Conservation (phyloP, 2,329 filamentous ascomycete species). For the Teratosphaeria epicoccoides region DNA sequence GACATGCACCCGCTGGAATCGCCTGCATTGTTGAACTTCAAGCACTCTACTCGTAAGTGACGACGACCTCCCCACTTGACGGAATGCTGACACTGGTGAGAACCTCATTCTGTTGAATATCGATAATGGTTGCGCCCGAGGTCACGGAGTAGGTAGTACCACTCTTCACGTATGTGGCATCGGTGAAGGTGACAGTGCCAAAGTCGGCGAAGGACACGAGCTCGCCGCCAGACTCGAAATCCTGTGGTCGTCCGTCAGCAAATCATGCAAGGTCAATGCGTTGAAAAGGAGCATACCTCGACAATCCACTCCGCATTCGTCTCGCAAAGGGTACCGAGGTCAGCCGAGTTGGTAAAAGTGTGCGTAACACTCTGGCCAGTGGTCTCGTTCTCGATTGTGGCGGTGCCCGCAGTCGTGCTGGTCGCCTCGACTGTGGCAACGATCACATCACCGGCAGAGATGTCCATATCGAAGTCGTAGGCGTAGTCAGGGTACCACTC, state of each 20-base stretch:
- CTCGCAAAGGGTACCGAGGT: conserved; percentile 34
- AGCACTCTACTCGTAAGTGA: not conserved
- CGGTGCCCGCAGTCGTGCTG: conserved; percentile 32
- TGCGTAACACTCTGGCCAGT: conserved; percentile 44
- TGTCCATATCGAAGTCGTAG: conserved; percentile 41
- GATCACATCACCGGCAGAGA: conserved; percentile 38
- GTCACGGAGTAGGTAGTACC: conserved; percentile 19
- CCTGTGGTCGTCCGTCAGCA: conserved; percentile 24
- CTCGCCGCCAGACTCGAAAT: conserved; percentile 32
- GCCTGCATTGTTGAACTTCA: not conserved
- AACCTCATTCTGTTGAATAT: conserved; percentile 33
- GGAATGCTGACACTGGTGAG: conserved; percentile 6
- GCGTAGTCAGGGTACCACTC: conserved; percentile 51
- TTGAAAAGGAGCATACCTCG: conserved; percentile 15
- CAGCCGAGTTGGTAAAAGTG: conserved; percentile 36
- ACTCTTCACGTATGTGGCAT: conserved; percentile 16
- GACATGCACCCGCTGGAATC: not conserved
- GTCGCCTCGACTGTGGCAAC: conserved; percentile 31
- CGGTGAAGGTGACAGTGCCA: conserved; percentile 36
- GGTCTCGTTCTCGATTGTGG: conserved; percentile 42
- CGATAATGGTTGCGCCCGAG: conserved; percentile 32
- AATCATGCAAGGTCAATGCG: not conserved
- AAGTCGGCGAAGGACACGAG: conserved; percentile 41
- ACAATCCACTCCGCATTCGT: conserved; percentile 56
- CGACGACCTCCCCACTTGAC: not conserved